Evolutionary conservation across 1,284 basidiomycete species (phyloP).

Genomic region (Psilocybe mexicana): DNA sequence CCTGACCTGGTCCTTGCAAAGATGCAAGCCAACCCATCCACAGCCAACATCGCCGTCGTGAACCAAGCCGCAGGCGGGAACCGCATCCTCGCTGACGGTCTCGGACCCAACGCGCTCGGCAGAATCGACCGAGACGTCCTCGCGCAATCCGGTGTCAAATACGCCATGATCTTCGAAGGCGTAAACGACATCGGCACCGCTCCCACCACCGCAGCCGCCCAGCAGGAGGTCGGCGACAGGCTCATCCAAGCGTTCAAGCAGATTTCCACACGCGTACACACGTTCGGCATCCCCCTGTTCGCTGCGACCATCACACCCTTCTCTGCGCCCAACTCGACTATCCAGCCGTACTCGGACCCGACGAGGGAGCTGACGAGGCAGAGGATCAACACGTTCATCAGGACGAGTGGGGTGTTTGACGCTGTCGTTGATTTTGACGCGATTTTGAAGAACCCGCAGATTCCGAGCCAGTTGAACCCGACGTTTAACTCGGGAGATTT

Average conservation of each 20-base stretch:
- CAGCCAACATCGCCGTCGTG: constrained; percentile 39
- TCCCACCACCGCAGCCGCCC: constrained; percentile 33
- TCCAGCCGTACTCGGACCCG: constrained; percentile 40
- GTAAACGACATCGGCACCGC: constrained; percentile 53
- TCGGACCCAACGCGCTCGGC: constrained; percentile 46
- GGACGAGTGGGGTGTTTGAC: constrained; percentile 44
- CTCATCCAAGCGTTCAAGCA: constrained; percentile 47
- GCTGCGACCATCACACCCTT: constrained; percentile 54
- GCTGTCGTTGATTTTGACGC: constrained; percentile 50
- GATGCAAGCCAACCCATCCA: constrained; percentile 37
- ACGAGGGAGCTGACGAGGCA: constrained; percentile 42
- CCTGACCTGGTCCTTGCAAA: constrained; percentile 46
- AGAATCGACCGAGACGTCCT: constrained; percentile 54
- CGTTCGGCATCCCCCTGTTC: constrained; percentile 44
- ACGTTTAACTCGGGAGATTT: constrained; percentile 46
- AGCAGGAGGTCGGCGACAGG: constrained; percentile 38
- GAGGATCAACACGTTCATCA: constrained; percentile 45
- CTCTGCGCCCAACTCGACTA: constrained; percentile 33
- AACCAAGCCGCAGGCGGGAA: constrained; percentile 56
- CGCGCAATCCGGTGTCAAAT: constrained; percentile 42
- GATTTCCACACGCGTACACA: constrained; percentile 43
- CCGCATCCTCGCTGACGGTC: constrained; percentile 48
- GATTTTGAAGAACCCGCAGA: constrained; percentile 39
- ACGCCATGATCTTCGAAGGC: constrained; percentile 53
- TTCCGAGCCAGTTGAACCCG: constrained; percentile 37